Conservation (phyloP, 1,284 basidiomycete genomes). For the Naganishia liquefaciens region DNA sequence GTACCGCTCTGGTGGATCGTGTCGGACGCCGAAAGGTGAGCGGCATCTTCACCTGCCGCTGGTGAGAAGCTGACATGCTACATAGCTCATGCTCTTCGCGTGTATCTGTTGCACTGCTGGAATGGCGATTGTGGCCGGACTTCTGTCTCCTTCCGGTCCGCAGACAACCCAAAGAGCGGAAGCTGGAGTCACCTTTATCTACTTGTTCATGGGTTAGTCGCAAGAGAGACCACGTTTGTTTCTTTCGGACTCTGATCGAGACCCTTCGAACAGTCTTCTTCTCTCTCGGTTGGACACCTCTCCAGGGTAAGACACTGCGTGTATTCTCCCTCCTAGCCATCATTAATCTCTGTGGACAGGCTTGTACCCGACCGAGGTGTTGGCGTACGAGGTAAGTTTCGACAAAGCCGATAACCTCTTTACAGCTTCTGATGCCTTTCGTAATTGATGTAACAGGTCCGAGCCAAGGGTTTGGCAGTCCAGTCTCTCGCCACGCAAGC, state of each 20-base stretch:
- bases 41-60: no score
- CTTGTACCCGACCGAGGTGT: constrained; percentile 60
- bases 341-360: background rate
- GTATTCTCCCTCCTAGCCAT: constrained; percentile 34
- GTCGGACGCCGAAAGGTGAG: constrained; percentile 38
- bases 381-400: constrained; percentile 55
- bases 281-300: constrained; percentile 62
- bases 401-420: no score
- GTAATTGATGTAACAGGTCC: constrained; percentile 38
- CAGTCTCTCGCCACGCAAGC: constrained; percentile 36
- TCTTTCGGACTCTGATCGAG: constrained; percentile 53
- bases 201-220: constrained; percentile 33
- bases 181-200: constrained; percentile 44
- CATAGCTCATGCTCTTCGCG: constrained; percentile 40
- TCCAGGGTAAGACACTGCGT: constrained; percentile 54
- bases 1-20: constrained; percentile 39
- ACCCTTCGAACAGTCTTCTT: constrained; percentile 58
- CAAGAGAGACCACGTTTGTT: constrained; percentile 34
- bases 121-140: constrained; percentile 42
- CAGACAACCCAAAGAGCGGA: constrained; percentile 37
- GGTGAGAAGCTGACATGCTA: background rate
- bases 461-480: constrained; percentile 58
- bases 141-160: constrained; percentile 37
- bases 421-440: background rate
- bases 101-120: constrained; percentile 36